Conservation (phyloP, 2,329 filamentous ascomycete genomes). For the Hypoxylon sp. region DNA sequence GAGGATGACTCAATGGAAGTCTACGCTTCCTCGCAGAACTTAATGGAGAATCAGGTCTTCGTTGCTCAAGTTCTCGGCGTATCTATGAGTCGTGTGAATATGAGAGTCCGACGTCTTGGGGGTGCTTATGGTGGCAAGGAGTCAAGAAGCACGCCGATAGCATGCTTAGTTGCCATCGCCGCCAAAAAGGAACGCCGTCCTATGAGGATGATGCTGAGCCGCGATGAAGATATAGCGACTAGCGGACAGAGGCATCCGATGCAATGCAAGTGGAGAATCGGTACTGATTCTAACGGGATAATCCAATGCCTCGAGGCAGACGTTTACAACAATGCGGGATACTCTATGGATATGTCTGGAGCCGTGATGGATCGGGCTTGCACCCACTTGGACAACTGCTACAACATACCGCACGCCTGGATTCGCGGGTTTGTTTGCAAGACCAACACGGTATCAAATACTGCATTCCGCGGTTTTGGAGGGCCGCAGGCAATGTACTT, state of each 20-base stretch:
- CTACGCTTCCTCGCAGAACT: slow-evolving; percentile 91
- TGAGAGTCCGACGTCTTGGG: slow-evolving; percentile 88
- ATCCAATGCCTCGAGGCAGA: slow-evolving; percentile 89
- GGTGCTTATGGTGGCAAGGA: slow-evolving; percentile 97
- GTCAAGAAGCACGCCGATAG: slow-evolving; percentile 84
- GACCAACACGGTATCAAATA: slow-evolving; percentile 97
- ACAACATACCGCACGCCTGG: slow-evolving; percentile 85
- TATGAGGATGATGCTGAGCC: slow-evolving; percentile 91
- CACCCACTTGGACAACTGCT: slow-evolving; percentile 88
- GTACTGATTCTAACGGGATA: slow-evolving; percentile 89
- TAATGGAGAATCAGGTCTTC: slow-evolving; percentile 89
- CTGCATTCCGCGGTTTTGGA: slow-evolving; percentile 94
- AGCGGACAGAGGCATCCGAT: slow-evolving; percentile 94
- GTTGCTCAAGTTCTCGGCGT: slow-evolving; percentile 86
- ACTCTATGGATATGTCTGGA: slow-evolving; percentile 75
- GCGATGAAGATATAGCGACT: slow-evolving; percentile 92
- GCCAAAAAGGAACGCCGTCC: slow-evolving; percentile 86
- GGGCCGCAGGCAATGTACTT: slow-evolving; percentile 96
- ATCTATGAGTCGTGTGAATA: slow-evolving; percentile 87
- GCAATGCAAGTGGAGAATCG: slow-evolving; percentile 88
- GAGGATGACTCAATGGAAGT: slow-evolving; percentile 96
- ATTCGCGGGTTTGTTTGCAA: slow-evolving; percentile 87
- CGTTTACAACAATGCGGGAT: slow-evolving; percentile 91
- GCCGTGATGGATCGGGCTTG: slow-evolving; percentile 88
- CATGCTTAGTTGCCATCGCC: slow-evolving; percentile 83